These are phyloP conservation scores for Vaccinium myrtillus DNA, from an alignment of 148 eudicot genomes.

Conservation along the genomic window DNA sequence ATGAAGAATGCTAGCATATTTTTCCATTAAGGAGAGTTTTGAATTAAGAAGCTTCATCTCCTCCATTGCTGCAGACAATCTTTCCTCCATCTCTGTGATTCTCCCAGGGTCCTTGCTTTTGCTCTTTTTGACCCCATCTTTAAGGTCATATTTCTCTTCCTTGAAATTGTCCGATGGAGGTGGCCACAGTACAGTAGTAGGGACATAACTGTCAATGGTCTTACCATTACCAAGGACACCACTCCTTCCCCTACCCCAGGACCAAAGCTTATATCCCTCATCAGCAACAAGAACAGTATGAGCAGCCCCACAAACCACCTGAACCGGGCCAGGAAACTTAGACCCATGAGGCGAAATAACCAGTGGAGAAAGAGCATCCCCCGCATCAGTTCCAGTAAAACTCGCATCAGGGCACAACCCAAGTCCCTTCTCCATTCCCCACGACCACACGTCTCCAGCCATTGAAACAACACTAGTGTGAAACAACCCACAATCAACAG, in stretches of 20 bases:
- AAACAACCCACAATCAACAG: constrained; percentile 78
- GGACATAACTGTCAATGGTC: constrained; percentile 43
- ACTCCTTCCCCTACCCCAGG: constrained; percentile 91
- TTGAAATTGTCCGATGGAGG: constrained; percentile 45
- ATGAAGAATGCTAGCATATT: constrained; percentile 68
- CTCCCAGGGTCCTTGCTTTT: constrained; percentile 29
- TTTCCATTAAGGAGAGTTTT: constrained; percentile 52
- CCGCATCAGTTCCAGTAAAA: constrained; percentile 57
- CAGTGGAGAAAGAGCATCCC: constrained; percentile 68
- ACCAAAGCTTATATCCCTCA: constrained; percentile 67
- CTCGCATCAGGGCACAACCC: constrained; percentile 86
- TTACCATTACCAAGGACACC: constrained; percentile 78
- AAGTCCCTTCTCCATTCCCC: constrained; percentile 93
- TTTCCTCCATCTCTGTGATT: constrained; percentile 35
- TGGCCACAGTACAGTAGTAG: constrained; percentile 69
- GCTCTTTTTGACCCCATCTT: constrained; percentile 20
- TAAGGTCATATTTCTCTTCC: constrained; percentile 25
- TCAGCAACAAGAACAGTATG: constrained; percentile 73
- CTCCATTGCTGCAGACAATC: constrained; percentile 39
- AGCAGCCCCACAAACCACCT: constrained; percentile 83
- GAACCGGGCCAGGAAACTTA: constrained; percentile 52
- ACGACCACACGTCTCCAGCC: constrained; percentile 84
- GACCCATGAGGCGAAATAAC: constrained; percentile 39
- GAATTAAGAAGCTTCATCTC: constrained; percentile 54
- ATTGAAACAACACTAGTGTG: constrained; percentile 85